Evolutionary conservation across 208 protist genomes (phyloP), one percentile per base, ranked within the genome.

Genomic region (Jaenimonas drosophilae): DNA sequence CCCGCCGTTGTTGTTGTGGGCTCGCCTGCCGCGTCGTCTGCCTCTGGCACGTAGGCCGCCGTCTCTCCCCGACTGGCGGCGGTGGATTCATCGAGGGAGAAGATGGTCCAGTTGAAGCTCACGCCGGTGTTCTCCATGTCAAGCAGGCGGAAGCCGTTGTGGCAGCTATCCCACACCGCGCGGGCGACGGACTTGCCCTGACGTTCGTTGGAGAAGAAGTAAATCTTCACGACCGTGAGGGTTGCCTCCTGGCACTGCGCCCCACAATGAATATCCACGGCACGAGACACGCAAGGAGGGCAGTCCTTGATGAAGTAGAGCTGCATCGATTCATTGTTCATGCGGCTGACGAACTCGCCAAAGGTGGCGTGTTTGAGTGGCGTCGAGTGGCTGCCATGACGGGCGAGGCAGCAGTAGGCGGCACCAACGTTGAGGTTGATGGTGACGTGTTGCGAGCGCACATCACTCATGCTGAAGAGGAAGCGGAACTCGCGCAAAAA

Each of bases 291-390:
- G 55, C 76, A 88, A 11, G 57, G 57, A 11, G 83, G 83, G 31
- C 75, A 80, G 54, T 91, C 83, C 20, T 69, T 70, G 26, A 91
- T 65, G 43, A 91, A 91, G 51, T 88, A 91, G 34, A 91, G 42
- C 64, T 91, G 77, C 75, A 91, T 78, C 31, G 69, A 81, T 61
- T 91, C 76, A 19, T 86, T 70, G 59, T 84, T 84, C 73, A 88
- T 88, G 31, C 76, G 75, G 50, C 84, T 72, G 5, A 91, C 78
- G 48, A 91, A 86, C 59, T 88, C 66, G 32, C 64, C 64, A 46
- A 91, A 88, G 7, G 76, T 79, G 20, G 76, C 77, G 50, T 91
- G 74, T 46, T 78, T 78, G 16, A 88, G 66, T n/a, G 74, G 75
- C 1, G 77, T 85, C 34, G 69, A 76, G 64, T 86, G 72, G 12